Conservation (phyloP, 768 basidiomycete species). For the Pleurotus tuoliensis region DNA sequence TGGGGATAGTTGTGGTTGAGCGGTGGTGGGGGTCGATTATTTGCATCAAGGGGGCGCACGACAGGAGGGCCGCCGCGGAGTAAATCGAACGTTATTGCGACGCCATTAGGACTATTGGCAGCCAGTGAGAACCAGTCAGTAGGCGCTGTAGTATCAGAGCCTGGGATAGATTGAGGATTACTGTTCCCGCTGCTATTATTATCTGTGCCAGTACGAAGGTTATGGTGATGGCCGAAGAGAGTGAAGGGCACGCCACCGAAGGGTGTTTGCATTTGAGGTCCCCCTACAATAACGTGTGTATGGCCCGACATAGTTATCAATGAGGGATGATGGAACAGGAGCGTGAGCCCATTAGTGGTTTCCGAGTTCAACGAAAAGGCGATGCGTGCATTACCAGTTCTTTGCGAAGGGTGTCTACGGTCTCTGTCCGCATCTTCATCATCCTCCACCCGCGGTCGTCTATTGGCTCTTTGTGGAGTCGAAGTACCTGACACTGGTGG, state of each 20-base stretch:
- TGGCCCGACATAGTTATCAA: neutral
- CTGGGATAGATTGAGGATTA: neutral
- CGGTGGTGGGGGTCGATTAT: neutral
- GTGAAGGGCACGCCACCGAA: neutral
- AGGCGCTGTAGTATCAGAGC: neutral
- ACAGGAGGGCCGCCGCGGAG: conserved; percentile 1
- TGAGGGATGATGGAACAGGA: neutral
- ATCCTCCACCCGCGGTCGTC: conserved; percentile 6
- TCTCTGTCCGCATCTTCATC: conserved; percentile 4
- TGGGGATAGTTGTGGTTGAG: neutral
- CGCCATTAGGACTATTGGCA: neutral
- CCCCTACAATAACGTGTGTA: neutral
- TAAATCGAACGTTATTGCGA: conserved; percentile 6
- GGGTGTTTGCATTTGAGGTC: too few relatives aligned
- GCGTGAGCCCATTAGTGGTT: conserved; percentile 2
- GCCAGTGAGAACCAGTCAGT: neutral
- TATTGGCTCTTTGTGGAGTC: neutral
- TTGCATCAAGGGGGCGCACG: neutral
- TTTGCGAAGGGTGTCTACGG: conserved; percentile 5
- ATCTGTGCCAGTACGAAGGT: neutral
- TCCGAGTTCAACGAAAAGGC: neutral
- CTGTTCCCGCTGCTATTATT: neutral
- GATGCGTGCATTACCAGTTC: conserved; percentile 3
- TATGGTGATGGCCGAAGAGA: neutral
- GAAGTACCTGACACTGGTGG: neutral